Base-by-base conservation (phyloP, 352 stramenopile genomes). In the Globisporangium polare region DNA sequence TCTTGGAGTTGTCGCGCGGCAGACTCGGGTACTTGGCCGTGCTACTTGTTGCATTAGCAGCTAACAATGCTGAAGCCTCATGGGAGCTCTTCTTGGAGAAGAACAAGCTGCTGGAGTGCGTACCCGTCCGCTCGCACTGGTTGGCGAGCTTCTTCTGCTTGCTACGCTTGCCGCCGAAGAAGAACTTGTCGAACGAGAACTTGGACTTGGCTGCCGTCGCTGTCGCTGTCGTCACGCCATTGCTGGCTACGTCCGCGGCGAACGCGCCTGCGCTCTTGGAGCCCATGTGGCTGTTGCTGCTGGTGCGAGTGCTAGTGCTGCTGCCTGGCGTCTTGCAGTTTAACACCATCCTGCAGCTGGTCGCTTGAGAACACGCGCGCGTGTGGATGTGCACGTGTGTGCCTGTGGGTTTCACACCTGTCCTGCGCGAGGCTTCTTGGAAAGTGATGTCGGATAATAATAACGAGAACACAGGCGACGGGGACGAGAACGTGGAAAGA, bases 141-240 rank as follows among this genome's bases (percentile, higher is more conserved):
- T 58, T 39, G 1, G 12, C 56, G 18, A 68, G 50, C n/a, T 58
- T 63, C 62, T 67, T 67, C 13, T 50, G 39, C 33, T 60, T 66
- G 9, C 52, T 66, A 5, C 60, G 60, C 31, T 58, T 64, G 15
- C 41, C 35, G 24, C 56, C 24, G 20, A 68, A 68, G 62, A 69
- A 66, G 46, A 57, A 58, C 39, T 62, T 58, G 45, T 67, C 61
- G 53, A 72, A 64, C 42, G 65, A 68, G 50, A 72, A 72, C 60
- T 72, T 72, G 61, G 65, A 42, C 62, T 63, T 68, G 60, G 37
- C 8, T 15, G 53, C 6, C 41, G 49, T 41, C 13, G 17, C 17
- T 5, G 39, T 10, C 5, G 39, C 15, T 5, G 39, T 20, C 4
- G 41, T 37, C 17, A 35, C 22, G 37, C 27, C 41, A 22, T 8